phyloP scores from a whole-genome alignment of 2,329 filamentous ascomycete genomes.

The Ophiostoma triangulosporum region DNA sequence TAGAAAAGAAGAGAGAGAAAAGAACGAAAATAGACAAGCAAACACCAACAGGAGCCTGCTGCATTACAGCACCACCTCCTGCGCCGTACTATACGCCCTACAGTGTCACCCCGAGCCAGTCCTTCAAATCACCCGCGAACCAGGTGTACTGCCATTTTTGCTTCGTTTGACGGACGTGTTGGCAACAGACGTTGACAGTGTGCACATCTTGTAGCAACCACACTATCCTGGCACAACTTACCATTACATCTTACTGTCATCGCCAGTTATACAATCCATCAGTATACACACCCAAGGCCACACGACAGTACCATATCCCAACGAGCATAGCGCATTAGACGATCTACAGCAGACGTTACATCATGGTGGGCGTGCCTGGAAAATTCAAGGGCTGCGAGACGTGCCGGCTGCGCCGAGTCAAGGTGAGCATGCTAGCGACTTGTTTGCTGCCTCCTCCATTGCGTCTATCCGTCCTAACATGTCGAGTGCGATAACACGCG shows the following conservation, averaged over 20 bases:
- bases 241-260: background rate
- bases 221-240: background rate
- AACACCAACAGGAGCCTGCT: background rate
- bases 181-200: background rate
- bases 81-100: background rate
- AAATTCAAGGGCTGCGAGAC: conserved; percentile 54
- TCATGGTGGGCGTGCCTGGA: conserved; percentile 48
- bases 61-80: background rate
- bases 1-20: background rate
- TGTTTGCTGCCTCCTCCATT: too few relatives aligned
- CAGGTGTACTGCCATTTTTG: too few relatives aligned
- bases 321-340: background rate
- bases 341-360: background rate
- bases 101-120: background rate
- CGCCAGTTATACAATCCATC: background rate
- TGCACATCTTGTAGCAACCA: background rate
- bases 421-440: conserved; percentile 26
- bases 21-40: background rate
- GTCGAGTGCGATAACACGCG: conserved; percentile 46
- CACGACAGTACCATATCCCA: background rate
- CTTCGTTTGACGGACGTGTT: background rate
- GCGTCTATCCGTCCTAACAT: background rate
- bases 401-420: conserved; percentile 44
- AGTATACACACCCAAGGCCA: background rate
- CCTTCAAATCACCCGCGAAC: background rate